These are phyloP conservation scores for Cajanus cajan DNA, from an alignment of 306 rosid genomes.

Conservation along the genomic window DNA sequence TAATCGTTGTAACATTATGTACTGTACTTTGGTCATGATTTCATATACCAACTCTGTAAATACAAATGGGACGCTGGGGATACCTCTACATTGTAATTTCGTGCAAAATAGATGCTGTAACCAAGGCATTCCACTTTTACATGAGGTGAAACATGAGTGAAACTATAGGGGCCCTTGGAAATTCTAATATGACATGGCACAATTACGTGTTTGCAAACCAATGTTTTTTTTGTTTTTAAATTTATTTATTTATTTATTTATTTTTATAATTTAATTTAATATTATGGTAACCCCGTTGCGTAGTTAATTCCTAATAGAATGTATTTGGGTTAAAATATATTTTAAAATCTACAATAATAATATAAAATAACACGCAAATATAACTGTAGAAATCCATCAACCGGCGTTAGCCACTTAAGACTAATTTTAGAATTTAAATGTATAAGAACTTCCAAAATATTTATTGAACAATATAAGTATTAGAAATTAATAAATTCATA, in stretches of 20 bases:
- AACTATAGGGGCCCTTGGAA: not conserved
- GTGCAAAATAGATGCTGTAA: conserved; percentile 17
- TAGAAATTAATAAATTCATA: not conserved
- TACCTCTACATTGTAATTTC: conserved; percentile 1
- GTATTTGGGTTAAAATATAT: not conserved
- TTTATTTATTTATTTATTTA: too few relatives aligned
- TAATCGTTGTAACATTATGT: not conserved
- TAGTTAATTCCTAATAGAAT: not conserved
- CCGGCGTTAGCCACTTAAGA: not conserved
- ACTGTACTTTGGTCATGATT: not conserved
- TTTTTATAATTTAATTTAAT: not conserved
- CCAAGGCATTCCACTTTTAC: not conserved
- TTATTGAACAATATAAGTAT: not conserved
- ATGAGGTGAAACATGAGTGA: not conserved
- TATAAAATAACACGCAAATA: not conserved
- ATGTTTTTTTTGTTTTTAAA: not conserved
- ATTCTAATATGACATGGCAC: not conserved
- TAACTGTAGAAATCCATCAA: not conserved
- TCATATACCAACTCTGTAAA: conserved; percentile 34
- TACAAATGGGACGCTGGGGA: conserved; percentile 17
- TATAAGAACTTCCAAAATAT: not conserved
- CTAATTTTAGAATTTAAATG: not conserved
- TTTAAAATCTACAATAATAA: not conserved
- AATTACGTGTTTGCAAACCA: not conserved
- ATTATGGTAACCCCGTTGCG: not conserved